These are phyloP conservation scores for Cymbopogon citratus DNA, from an alignment of 176 grass and related monocot genomes.

Conservation along the genomic window DNA sequence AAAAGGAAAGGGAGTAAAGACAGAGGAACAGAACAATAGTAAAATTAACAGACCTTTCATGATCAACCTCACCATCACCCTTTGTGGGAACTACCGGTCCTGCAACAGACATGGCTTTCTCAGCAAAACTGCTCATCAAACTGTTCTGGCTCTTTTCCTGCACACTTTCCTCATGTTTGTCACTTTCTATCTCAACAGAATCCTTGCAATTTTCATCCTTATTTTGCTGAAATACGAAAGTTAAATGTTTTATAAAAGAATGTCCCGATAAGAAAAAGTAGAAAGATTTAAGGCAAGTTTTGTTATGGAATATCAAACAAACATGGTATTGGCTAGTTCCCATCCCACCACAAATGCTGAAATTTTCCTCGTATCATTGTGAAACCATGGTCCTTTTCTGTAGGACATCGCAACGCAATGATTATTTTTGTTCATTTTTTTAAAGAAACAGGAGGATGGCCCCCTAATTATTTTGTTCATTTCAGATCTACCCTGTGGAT, in stretches of 20 bases:
- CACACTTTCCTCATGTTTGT: conserved; percentile 41
- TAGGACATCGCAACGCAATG: not conserved
- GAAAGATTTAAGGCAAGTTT: not conserved
- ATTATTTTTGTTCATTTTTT: not conserved
- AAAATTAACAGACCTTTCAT: conserved; percentile 61
- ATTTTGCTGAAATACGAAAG: conserved; percentile 36
- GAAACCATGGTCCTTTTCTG: fast-evolving
- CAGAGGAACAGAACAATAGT: conserved; percentile 3
- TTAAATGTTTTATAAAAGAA: not conserved
- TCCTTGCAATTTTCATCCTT: conserved; percentile 20
- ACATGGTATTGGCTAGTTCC: not conserved
- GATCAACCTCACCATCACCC: conserved; percentile 77
- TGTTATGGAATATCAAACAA: not conserved
- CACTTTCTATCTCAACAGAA: not conserved
- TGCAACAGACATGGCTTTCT: conserved; percentile 94
- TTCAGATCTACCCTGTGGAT: not conserved
- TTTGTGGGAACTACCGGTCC: conserved; percentile 83
- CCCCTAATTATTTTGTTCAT: not conserved
- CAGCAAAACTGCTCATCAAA: conserved; percentile 74
- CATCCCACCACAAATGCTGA: not conserved
- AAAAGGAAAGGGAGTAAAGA: not conserved
- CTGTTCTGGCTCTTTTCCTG: conserved; percentile 55
- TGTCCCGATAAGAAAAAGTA: not conserved
- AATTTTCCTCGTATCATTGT: not conserved
- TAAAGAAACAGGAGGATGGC: too few species aligned